Base-by-base conservation (phyloP, 768 basidiomycete species). In the Peribolospora baueri region DNA sequence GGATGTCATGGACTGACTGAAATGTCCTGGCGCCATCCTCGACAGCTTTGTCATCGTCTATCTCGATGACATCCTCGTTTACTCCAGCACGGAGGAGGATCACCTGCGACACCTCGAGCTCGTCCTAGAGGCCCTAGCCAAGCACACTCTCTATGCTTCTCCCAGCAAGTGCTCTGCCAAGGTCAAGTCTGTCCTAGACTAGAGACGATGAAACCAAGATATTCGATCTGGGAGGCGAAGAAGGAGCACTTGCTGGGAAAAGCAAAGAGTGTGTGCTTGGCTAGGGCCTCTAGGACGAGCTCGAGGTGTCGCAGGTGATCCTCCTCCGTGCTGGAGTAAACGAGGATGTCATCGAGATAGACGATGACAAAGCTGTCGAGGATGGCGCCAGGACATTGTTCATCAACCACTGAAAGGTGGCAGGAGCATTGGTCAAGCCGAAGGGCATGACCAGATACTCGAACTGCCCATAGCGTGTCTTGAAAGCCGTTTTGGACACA, bases 321-420 rank as follows among this genome's bases (percentile, higher is more conserved):
- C n/a, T 65, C 60, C 38, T 25, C 43, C 50, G 54, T 57, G 37
- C 36, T 46, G n/a, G 53, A 41, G 39, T 54, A 49, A 4, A 46
- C 53, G 36, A 25, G 5, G 46, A 57, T 47, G 9, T 53, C 56
- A n/a, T 47, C 14, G n/a, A 40, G 46, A 1, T 49, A 50, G 48
- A 57, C 43, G 36, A 73, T 70, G 11, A 73, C 62, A 54, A 73
- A 69, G 60, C 72, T 64, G 54, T 72, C 71, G 37, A 73, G 54
- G 50, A 50, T 51, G n/a, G 40, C 53, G 5, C 13, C 1, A 61
- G 42, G 3, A 56, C 57, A n/a, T 58, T 50, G 50, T 61, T 61
- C 4, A 61, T 56, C 14, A 53, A 51, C 1, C 11, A 6, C 54
- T 61, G 61, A 45, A 58, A 57, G 14, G 57, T 56, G 0, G 61